Evolutionary conservation across 208 protist genomes (phyloP).

Genomic region (Acanthamoeba quina): DNA sequence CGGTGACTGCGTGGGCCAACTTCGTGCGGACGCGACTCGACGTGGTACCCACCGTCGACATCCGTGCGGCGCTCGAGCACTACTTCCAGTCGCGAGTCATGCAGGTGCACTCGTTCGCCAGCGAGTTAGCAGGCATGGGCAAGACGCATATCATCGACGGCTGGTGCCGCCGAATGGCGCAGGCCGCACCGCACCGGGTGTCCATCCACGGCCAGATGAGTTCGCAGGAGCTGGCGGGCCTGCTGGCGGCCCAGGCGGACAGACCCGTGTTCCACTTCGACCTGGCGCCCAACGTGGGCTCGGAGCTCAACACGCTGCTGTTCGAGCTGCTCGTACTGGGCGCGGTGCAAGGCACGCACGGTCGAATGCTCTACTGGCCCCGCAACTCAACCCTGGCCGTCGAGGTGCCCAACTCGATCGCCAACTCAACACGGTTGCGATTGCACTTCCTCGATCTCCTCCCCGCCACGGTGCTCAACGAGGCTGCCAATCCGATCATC

Average conservation of each 20-base stretch:
- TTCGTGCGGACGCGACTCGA: neutral
- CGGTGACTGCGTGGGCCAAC: neutral
- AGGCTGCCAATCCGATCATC: constrained; percentile 51
- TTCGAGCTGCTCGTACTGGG: constrained; percentile 61
- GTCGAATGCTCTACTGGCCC: constrained; percentile 11
- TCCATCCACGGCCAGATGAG: constrained; percentile 16
- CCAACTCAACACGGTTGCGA: neutral
- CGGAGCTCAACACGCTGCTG: constrained; percentile 55
- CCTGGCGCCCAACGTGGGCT: neutral
- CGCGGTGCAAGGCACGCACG: neutral
- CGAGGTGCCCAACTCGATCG: constrained; percentile 68
- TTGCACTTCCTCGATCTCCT: constrained; percentile 57
- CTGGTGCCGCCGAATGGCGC: neutral
- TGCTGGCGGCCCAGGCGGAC: neutral
- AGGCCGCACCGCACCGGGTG: neutral
- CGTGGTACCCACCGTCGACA: neutral
- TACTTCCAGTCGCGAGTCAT: constrained; percentile 31
- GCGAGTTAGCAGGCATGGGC: constrained; percentile 67
- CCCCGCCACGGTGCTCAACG: neutral
- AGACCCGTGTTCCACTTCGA: constrained; percentile 43
- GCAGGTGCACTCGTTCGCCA: constrained; percentile 2
- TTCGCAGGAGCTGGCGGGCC: neutral
- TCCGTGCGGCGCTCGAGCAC: neutral
- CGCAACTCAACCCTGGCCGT: neutral
- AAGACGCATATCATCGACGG: constrained; percentile 67